Base-by-base conservation (phyloP, 2,329 filamentous ascomycete species). In the Celoporthe dispersa region DNA sequence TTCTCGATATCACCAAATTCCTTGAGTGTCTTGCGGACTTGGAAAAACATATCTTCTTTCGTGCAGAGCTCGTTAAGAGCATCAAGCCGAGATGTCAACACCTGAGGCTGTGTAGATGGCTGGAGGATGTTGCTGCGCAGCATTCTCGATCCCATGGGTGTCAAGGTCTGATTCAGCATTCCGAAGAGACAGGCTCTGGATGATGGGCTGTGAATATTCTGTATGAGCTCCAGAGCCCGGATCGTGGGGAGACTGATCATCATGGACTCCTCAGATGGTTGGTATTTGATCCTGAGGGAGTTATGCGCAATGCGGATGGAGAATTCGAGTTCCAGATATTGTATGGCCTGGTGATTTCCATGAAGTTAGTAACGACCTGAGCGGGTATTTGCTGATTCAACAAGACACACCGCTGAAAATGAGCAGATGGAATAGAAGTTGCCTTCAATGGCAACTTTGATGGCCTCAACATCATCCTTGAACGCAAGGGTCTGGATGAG, bases 201-300 rank as follows among this genome's bases (percentile, higher is more conserved):
- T 74, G 92, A 94, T 0, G 89, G 77, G 74, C 91, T 90, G 16
- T 92, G 90, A 0, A 94, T 77, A 74, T 98, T 99, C 75, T 97
- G 94, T 35, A 98, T 92, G 7, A 99, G 85, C 78, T 99, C 96
- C 3, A 99, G 84, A 0, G 94, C 94, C 51, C 91, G 87, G 37
- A 98, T 93, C 0, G 94, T 97, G 0, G 93, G 91, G 2, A 96
- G 86, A 76, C 98, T 95, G 75, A 98, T 97, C 88, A 97, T 93
- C 94, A 98, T 97, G 0, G 94, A 93, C 33, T 95, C 92, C 77
- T 97, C 93, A 0, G 94, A 94, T 0, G 94, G 92, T 75, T 95
- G 91, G 74, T 97, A 98, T 73, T 90, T 91, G 76, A 98, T 91
- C 3, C 94, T 89, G 41, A 98, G 86, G 28, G 94, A 94, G 77